Conservation (phyloP, 2,329 filamentous ascomycete species). For the Hypoxylon sp. region DNA sequence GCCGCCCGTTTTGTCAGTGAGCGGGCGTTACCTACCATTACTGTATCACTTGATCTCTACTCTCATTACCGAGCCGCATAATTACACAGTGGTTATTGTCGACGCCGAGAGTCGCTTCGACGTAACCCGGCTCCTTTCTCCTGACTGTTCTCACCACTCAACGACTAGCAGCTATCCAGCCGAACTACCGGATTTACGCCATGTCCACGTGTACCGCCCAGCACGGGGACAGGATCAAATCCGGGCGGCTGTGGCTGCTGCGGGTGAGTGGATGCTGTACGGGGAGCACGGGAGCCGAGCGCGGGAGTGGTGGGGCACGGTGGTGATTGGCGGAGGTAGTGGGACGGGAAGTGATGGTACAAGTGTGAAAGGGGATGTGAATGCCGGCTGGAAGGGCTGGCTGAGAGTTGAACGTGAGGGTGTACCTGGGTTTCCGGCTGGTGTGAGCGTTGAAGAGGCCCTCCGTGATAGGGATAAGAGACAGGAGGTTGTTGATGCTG, state of each 20-base stretch:
- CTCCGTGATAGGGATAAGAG: slow-evolving; percentile 57
- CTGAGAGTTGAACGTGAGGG: slow-evolving; percentile 62
- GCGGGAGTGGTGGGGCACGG: slow-evolving; percentile 70
- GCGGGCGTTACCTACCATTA: slow-evolving; percentile 67
- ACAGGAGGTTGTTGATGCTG: slow-evolving; percentile 57
- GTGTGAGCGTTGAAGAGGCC: slow-evolving; percentile 61
- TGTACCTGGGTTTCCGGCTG: slow-evolving; percentile 56
- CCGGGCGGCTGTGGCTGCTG: slow-evolving; percentile 56
- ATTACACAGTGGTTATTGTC: slow-evolving; percentile 65
- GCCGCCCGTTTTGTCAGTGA: slow-evolving; percentile 59
- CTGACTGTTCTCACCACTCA: slow-evolving; percentile 34
- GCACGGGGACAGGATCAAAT: slow-evolving; percentile 50
- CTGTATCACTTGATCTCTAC: slow-evolving; percentile 68
- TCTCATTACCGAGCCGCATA: slow-evolving; percentile 62
- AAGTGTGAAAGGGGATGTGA: slow-evolving; percentile 49
- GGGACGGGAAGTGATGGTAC: slow-evolving; percentile 33
- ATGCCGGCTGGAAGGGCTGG: slow-evolving; percentile 65
- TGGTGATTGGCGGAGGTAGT: slow-evolving; percentile 62
- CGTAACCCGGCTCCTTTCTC: slow-evolving; percentile 57
- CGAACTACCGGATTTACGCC: slow-evolving; percentile 57
- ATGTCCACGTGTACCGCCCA: slow-evolving; percentile 65
- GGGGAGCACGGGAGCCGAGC: slow-evolving; percentile 58
- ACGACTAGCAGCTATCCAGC: slow-evolving; percentile 40
- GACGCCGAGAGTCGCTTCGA: slow-evolving; percentile 70
- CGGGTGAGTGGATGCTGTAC: slow-evolving; percentile 66